A percentile compares a stretch with the other conserved stretches of the same genome.
Evolutionary conservation across 164 flowering plant genomes (phyloP).

Genomic region (Vitis labrusca): DNA sequence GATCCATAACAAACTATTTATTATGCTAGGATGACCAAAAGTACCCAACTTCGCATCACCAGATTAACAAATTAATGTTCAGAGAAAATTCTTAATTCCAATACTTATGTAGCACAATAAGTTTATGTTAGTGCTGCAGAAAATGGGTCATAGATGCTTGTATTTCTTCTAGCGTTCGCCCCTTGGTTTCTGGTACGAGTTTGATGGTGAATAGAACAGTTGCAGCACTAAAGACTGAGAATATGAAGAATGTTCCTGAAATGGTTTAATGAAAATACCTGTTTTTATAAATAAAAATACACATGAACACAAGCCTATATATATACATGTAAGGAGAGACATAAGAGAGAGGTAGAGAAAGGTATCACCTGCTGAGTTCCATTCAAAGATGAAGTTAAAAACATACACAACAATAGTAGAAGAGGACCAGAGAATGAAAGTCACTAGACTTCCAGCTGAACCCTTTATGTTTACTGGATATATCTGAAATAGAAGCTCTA

Average conservation of each 20-base stretch:
- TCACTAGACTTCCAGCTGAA: not conserved
- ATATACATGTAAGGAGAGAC: too few species aligned
- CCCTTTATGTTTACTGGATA: not conserved
- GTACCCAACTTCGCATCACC: too few species aligned
- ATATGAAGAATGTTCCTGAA: constrained; percentile 20
- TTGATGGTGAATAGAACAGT: constrained; percentile 4
- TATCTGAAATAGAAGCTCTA: not conserved
- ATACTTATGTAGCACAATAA: too few species aligned
- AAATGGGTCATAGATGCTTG: constrained; percentile 13
- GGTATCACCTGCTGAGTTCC: constrained; percentile 1
- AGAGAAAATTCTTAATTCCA: too few species aligned
- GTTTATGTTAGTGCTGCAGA: not conserved
- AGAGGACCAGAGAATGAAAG: not conserved
- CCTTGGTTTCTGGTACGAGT: constrained; percentile 25
- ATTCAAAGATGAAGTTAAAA: not conserved
- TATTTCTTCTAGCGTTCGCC: constrained; percentile 20
- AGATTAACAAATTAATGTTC: too few species aligned
- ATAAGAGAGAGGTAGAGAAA: not conserved
- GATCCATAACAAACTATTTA: too few species aligned
- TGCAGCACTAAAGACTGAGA: not conserved
- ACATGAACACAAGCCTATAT: not conserved
- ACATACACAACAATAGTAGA: not conserved
- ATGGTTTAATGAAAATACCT: too few species aligned
- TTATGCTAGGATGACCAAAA: too few species aligned
- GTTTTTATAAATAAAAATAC: not conserved